Evolutionary conservation across 192 early-diverging fungal genomes (phyloP).

Genomic region (Anaeromyces robustus): DNA sequence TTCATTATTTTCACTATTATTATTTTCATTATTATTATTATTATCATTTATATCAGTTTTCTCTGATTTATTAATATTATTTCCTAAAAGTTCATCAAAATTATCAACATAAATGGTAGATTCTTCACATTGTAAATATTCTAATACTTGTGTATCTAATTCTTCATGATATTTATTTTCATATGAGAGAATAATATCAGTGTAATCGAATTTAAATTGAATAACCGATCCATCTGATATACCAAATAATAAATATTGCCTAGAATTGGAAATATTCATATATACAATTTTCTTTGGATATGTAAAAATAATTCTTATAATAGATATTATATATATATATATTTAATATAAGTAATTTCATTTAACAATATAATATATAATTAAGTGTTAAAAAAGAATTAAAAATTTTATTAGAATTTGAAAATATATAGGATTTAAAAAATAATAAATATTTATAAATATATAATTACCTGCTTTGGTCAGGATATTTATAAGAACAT

Average conservation of each 20-base stretch:
- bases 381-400: no score
- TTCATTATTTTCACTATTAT: no score
- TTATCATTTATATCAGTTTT: no score
- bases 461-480: slow-evolving; percentile 21
- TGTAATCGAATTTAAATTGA: neutral
- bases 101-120: neutral
- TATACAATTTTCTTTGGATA: neutral
- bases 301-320: neutral
- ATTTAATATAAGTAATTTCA: no score
- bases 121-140: neutral
- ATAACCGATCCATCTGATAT: neutral
- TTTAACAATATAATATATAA: no score
- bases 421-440: no score
- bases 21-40: no score
- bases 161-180: neutral
- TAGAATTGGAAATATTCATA: neutral
- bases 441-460: neutral
- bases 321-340: neutral
- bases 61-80: neutral
- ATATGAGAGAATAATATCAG: neutral
- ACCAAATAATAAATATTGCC: neutral
- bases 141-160: neutral
- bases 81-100: neutral
- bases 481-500: slow-evolving; percentile 20
- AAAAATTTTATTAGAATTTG: no score